These are phyloP conservation scores for Populus alba DNA, from an alignment of 345 rosid genomes.

Conservation along the genomic window DNA sequence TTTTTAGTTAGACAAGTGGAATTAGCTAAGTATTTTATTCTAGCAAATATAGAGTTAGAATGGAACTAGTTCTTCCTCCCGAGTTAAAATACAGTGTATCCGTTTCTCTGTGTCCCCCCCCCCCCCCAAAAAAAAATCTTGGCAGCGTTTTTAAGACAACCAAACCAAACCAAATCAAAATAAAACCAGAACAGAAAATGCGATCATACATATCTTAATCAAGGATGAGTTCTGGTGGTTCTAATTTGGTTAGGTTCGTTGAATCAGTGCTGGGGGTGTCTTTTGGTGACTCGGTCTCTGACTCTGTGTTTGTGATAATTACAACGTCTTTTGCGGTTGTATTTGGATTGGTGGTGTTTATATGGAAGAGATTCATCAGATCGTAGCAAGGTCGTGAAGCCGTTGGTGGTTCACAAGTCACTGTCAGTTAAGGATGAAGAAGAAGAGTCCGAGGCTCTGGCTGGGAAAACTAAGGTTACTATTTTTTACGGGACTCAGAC, in stretches of 20 bases:
- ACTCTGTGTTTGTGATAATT: conserved; percentile 43
- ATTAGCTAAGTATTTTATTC: too few species aligned
- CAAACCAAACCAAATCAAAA: background rate
- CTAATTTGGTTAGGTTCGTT: conserved; percentile 46
- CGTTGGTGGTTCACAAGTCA: conserved; percentile 48
- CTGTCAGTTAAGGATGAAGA: conserved; percentile 30
- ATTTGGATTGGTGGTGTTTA: conserved; percentile 46
- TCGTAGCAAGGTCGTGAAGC: conserved; percentile 50
- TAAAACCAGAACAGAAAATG: background rate
- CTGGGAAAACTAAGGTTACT: conserved; percentile 65
- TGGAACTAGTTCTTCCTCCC: too few species aligned
- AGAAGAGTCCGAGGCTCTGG: conserved; percentile 16
- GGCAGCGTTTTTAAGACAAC: background rate
- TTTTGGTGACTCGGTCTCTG: conserved; percentile 39
- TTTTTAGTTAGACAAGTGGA: too few species aligned
- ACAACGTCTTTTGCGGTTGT: conserved; percentile 59
- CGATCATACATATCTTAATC: background rate
- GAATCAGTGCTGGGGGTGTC: conserved; percentile 43
- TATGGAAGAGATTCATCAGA: conserved; percentile 58
- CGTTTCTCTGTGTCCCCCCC: background rate
- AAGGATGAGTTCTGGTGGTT: conserved; percentile 23
- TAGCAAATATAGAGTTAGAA: too few species aligned
- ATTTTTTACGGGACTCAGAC: conserved; percentile 94
- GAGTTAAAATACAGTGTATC: background rate
- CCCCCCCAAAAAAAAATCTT: too few species aligned